Evolutionary conservation across 768 basidiomycete genomes (phyloP).

Genomic region (Lactarius trivialis): DNA sequence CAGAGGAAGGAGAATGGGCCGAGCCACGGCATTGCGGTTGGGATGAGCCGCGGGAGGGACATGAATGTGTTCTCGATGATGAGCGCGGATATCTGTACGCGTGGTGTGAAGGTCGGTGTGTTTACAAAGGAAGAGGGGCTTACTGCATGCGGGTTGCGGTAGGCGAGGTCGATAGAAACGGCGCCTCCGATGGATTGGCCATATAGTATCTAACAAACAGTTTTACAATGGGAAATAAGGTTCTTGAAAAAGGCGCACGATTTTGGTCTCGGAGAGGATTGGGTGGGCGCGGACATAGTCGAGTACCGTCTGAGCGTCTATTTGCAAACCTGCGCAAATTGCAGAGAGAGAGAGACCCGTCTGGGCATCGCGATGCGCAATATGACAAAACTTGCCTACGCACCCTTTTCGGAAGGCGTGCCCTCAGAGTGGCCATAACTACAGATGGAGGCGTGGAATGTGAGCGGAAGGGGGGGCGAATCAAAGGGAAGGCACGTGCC

Average conservation of each 20-base stretch:
- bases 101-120: not conserved
- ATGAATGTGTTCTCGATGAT: conserved; percentile 94
- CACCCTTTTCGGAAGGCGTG: conserved; percentile 77
- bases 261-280: conserved; percentile 52
- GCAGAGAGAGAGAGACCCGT: not conserved
- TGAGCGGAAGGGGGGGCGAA: not conserved
- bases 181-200: conserved; percentile 91
- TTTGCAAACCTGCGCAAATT: conserved; percentile 52
- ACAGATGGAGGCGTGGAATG: not conserved
- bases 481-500: conserved; percentile 40
- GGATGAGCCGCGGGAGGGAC: conserved; percentile 77
- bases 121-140: not conserved
- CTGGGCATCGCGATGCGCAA: not conserved
- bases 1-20: conserved; percentile 72
- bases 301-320: conserved; percentile 80
- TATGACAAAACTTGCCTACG: conserved; percentile 12
- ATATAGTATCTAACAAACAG: conserved; percentile 53
- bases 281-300: conserved; percentile 67
- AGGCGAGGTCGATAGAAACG: conserved; percentile 82
- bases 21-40: conserved; percentile 67
- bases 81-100: conserved; percentile 58
- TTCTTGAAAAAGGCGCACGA: conserved; percentile 37
- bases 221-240: not conserved
- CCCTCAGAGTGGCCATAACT: conserved; percentile 91
- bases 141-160: conserved; percentile 65